Evolutionary conservation across 345 rosid species (phyloP).

Genomic region (Angophora floribunda): DNA sequence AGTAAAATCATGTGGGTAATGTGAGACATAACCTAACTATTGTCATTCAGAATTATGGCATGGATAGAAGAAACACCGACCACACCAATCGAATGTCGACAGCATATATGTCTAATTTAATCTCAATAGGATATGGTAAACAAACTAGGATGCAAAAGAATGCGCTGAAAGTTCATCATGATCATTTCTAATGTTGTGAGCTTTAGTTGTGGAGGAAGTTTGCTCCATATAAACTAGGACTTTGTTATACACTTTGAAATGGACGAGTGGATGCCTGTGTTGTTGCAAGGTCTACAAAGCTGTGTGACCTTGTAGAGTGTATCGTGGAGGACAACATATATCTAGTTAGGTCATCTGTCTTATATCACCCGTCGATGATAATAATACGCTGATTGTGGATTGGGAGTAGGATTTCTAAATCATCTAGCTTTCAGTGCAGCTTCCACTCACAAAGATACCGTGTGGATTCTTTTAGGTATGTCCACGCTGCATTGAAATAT

Average conservation of each 20-base stretch:
- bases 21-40: background rate
- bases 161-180: background rate
- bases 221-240: background rate
- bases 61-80: background rate
- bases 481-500: background rate
- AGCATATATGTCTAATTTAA: background rate
- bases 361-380: background rate
- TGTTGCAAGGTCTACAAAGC: background rate
- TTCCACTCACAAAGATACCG: background rate
- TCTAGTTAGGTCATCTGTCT: background rate
- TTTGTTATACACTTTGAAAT: background rate
- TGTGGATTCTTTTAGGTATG: background rate
- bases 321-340: background rate
- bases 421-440: background rate
- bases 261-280: background rate
- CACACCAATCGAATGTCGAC: background rate
- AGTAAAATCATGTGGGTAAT: background rate
- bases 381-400: accelerated
- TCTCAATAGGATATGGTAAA: background rate
- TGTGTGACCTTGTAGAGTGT: background rate
- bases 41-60: background rate
- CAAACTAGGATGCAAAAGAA: background rate
- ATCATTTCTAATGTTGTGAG: background rate
- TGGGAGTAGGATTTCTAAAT: background rate
- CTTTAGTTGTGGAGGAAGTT: background rate